These are phyloP conservation scores for Castanea sativa DNA, from an alignment of 306 rosid species.

Conservation along the genomic window DNA sequence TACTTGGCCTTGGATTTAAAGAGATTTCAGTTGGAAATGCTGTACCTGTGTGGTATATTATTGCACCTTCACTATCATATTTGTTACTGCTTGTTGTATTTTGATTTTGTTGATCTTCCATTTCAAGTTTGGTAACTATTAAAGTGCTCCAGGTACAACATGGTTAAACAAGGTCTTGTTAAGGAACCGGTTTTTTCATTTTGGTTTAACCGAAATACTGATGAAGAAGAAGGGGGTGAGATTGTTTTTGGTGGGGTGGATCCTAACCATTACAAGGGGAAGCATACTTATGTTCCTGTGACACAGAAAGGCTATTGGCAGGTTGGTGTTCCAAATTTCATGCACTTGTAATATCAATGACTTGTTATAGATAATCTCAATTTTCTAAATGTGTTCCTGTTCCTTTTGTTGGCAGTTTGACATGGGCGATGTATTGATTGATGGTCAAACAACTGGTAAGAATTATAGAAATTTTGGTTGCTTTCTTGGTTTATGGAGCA, in stretches of 20 bases:
- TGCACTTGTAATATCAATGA: background rate
- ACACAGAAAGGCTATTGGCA: constrained; percentile 84
- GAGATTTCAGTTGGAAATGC: constrained; percentile 51
- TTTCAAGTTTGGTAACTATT: constrained; percentile 7
- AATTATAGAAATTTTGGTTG: background rate
- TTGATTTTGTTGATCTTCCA: background rate
- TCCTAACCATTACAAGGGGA: constrained; percentile 59
- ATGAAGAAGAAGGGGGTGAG: constrained; percentile 59
- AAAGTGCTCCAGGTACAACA: constrained; percentile 45
- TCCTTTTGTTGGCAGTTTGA: constrained; percentile 53
- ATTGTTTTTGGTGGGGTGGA: constrained; percentile 62
- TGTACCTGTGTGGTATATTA: constrained; percentile 37
- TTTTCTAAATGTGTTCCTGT: constrained; percentile 6
- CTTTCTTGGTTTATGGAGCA: background rate
- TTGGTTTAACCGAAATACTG: constrained; percentile 56
- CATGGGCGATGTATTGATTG: constrained; percentile 65
- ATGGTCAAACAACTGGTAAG: constrained; percentile 57
- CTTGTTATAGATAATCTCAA: background rate
- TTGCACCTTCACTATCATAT: background rate
- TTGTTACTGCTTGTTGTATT: background rate
- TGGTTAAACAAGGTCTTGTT: constrained; percentile 51
- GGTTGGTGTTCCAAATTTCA: constrained; percentile 43
- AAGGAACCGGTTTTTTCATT: constrained; percentile 60
- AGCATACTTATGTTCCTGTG: constrained; percentile 85
- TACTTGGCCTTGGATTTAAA: constrained; percentile 55